Evolutionary conservation across 495 filamentous ascomycete species (phyloP), one percentile per base, ranked within the genome.

Genomic region (Collariella sp.): DNA sequence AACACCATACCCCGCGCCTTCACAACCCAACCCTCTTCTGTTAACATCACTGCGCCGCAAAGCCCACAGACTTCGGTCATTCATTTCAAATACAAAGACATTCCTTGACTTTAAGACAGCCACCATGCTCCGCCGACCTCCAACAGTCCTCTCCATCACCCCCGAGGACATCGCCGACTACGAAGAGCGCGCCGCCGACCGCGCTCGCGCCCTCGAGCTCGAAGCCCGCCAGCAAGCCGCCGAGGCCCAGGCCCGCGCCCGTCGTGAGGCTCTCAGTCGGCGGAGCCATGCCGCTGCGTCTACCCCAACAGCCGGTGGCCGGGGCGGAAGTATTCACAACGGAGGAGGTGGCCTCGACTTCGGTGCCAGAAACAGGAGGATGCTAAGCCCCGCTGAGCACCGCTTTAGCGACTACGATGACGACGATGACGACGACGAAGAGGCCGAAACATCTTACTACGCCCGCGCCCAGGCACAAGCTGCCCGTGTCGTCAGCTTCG

Each of bases 81-180:
- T n/a, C n/a, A n/a, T n/a, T n/a, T n/a, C 3, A 35, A n/a, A 44
- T 41, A 13, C 23, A 34, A n/a, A n/a, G n/a, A n/a, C n/a, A n/a
- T 16, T 40, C 15, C 38, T 9, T 40, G 4, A 31, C n/a, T n/a
- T n/a, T n/a, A n/a, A n/a, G n/a, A n/a, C n/a, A 16, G 2, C n/a
- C 16, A 60, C 43, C 16, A 94, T 94, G 88, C 83, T 94, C 53
- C 88, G 88, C 62, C 83, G 88, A 34, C 83, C 85, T 44, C 84
- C 87, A 2, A 94, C 88, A 5, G 76, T 82, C 24, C 86, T 94
- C 57, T 77, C 80, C 48, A 76, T 94, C 35, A 91, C 88, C 0
- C 73, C 83, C 10, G 87, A 91, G 69, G 88, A 94, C 64, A 68
- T 93, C 36, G 77, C 83, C 23, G 75, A 80, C 40, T 91, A 88